Conservation (phyloP, 768 basidiomycete genomes). For the Amanita rubescens region DNA sequence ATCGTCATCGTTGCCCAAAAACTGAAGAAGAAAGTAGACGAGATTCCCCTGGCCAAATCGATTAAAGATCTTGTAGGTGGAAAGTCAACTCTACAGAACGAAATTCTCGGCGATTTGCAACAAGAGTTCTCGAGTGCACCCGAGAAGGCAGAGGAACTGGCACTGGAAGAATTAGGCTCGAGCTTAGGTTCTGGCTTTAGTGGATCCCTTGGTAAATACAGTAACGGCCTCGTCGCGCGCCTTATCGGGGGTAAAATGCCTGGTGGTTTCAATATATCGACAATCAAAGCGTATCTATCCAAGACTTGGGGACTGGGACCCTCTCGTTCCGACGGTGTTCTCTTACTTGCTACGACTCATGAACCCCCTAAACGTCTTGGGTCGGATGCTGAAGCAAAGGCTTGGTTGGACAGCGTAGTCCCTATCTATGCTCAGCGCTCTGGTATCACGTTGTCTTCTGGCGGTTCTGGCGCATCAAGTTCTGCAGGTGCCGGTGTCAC, state of each 20-base stretch:
- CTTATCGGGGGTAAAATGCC: constrained; percentile 96
- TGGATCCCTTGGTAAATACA: constrained; percentile 91
- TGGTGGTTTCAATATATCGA: constrained; percentile 92
- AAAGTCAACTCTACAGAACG: constrained; percentile 98
- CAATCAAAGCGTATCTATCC: constrained; percentile 81
- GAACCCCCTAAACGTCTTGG: constrained; percentile 92
- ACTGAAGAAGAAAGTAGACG: constrained; percentile 89
- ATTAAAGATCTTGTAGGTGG: constrained; percentile 99
- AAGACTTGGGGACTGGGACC: constrained; percentile 97
- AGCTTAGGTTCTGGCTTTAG: constrained; percentile 74
- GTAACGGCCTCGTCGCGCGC: constrained; percentile 82
- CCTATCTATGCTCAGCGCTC: constrained; percentile 81
- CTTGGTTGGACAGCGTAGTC: constrained; percentile 87
- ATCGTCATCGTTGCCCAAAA: constrained; percentile 92
- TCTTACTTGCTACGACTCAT: constrained; percentile 85
- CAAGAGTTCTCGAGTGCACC: constrained; percentile 92
- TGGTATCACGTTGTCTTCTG: constrained; percentile 76
- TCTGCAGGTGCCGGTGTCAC: constrained; percentile 68
- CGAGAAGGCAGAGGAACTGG: constrained; percentile 96
- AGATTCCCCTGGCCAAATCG: constrained; percentile 85
- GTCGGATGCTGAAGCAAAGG: constrained; percentile 86
- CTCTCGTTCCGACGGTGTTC: constrained; percentile 80
- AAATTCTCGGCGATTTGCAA: constrained; percentile 95
- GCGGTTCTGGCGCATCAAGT: constrained; percentile 51
- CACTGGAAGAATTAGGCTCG: constrained; percentile 91